Evolutionary conservation across 1,284 basidiomycete species (phyloP), one percentile per base, ranked within the genome.

Genomic region (Heterobasidion occidentale): DNA sequence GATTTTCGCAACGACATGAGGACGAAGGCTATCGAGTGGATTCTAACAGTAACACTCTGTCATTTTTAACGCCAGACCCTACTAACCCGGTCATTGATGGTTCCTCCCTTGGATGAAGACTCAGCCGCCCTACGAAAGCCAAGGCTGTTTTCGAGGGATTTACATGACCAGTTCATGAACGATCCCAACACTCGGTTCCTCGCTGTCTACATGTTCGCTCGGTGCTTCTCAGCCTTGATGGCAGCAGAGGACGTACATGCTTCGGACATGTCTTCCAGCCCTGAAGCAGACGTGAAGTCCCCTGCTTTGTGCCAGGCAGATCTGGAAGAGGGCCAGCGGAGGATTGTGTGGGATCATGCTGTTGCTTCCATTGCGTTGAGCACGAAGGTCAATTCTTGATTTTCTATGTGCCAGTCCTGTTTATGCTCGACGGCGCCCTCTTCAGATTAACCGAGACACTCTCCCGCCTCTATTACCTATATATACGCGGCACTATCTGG

Each of bases 401-500:
- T 36, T 34, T 17, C 17, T 5, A 9, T 44, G 35, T 38, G 34
- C 15, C 27, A 20, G 11, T 8, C 14, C 14, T 11, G 15, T 14
- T 42, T 15, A 5, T 33, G 4, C 33, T 55, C 20, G 12, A 38
- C 5, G 3, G 2, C 9, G 8, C 3, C 8, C 50, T 48, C n/a
- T 35, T 4, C 44, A 65, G 64, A 53, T 62, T 34, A 58, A 65
- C 51, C 55, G 64, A 8, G 64, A 65, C 45, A 53, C 48, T 35
- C 54, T 62, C 11, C 53, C 53, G 3, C 64, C 64, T 8, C 46
- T 65, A 35, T 52, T 36, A 6, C 64, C 64, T 1, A 61, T 65
- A 9, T 62, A 59, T 52, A 55, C 59, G 5, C 58, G 55, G 11
- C 60, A 65, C 50, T 65, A 63, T 53, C 51, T 65, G 50, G 61